phyloP scores from a whole-genome alignment of 306 rosid genomes.

The Mimosa bimucronata region DNA sequence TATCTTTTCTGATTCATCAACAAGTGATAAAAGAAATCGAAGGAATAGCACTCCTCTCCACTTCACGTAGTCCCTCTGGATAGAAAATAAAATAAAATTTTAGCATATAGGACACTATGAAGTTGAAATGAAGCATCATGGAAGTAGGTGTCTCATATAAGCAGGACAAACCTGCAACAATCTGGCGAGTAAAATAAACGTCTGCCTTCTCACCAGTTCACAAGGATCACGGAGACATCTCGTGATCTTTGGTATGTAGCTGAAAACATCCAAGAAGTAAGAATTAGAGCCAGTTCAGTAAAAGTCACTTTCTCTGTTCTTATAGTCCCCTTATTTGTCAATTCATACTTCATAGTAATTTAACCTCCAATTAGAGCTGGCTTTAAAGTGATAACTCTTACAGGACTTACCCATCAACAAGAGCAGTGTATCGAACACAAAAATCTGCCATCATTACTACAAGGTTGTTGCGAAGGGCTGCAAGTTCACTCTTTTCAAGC shows the following conservation, averaged over 20 bases:
- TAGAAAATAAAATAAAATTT: slow-evolving; percentile 17
- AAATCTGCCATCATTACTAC: slow-evolving; percentile 88
- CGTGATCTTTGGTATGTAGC: slow-evolving; percentile 84
- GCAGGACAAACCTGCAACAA: slow-evolving; percentile 72
- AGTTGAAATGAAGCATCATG: slow-evolving; percentile 19
- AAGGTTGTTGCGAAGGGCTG: slow-evolving; percentile 92
- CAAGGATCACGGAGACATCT: slow-evolving; percentile 92
- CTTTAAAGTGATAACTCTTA: slow-evolving; percentile 16
- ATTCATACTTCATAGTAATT: not conserved
- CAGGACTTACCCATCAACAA: slow-evolving; percentile 87
- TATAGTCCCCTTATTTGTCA: slow-evolving; percentile 3
- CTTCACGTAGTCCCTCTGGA: slow-evolving; percentile 90
- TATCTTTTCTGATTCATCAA: slow-evolving; percentile 92
- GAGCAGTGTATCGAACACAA: slow-evolving; percentile 91
- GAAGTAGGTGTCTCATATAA: slow-evolving; percentile 22
- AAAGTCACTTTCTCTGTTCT: slow-evolving; percentile 8
- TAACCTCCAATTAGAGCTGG: slow-evolving; percentile 6
- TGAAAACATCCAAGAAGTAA: slow-evolving; percentile 60
- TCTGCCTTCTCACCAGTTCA: slow-evolving; percentile 95
- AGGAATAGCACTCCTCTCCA: slow-evolving; percentile 97
- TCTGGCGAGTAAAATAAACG: slow-evolving; percentile 87
- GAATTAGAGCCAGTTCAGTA: slow-evolving; percentile 19
- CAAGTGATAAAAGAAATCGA: slow-evolving; percentile 92
- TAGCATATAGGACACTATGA: slow-evolving; percentile 13
- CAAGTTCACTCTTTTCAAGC: slow-evolving; percentile 78